Evolutionary conservation across 78 protist genomes (phyloP), one percentile per base, ranked within the genome.

Genomic region (Dictyostelium capitatum): DNA sequence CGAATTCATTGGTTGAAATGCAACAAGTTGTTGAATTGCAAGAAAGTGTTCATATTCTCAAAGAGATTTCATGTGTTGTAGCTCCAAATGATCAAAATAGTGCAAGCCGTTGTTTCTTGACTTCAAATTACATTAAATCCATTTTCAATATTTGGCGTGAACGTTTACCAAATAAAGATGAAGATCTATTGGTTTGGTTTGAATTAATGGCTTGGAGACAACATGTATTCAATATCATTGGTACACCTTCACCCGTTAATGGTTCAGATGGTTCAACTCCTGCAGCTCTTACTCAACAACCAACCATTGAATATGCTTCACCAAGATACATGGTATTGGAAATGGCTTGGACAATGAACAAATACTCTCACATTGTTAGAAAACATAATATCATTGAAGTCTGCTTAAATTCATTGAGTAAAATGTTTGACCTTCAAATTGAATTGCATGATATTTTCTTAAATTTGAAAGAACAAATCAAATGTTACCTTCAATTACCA

Each of bases 281-380:
- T 15, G 19, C 43, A 0, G 19, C 75, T 0, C 15, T 47, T 11
- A 25, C 75, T 17, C 70, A 62, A 62, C 37, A 9, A 62, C 70
- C 70, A 62, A 20, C 30, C 12, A 67, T 67, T 17, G 75, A 67
- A 32, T 67, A 28, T 32, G 75, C 75, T 67, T 67, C 75, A 32
- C 47, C 75, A 32, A 37, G 48, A 28, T 67, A 67, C 30, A 67
- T 67, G 75, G 75, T 67, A 30, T 67, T 67, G n/a, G 93, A 95
- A 43, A 81, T 82, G 20, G 95, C 97, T 9, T 96, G 97, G 96
- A 90, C 96, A 0, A 96, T 91, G 82, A 96, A 96, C 82, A 74
- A 89, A 20, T 91, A 81, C 51, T 91, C 97, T 20, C 96, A 94
- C 57, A 78, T 96, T 23, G 96, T 92, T 50, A 75, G 98, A 25